Base-by-base conservation (phyloP, 345 rosid species). In the Eucalyptus tenuipes region DNA sequence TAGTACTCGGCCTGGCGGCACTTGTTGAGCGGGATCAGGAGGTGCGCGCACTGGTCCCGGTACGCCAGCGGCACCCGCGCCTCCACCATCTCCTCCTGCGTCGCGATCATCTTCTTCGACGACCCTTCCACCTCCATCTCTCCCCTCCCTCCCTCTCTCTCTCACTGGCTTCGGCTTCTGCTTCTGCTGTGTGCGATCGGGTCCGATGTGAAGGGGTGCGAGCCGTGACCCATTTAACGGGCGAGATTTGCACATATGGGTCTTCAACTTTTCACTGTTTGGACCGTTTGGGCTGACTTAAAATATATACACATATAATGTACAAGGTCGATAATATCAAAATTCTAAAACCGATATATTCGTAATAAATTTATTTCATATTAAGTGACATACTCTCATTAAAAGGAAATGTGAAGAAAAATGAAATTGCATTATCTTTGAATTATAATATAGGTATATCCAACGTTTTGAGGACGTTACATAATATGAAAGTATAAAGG, bases 51-150 rank as follows among this genome's bases (percentile, higher is more conserved):
- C 88, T 94, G 99, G 92, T 98, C 99, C 89, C 99, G 93, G 89
- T 95, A 98, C 3, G 99, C 91, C 13, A 98, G 91, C 5, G 99
- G 98, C 24, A 96, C 96, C 89, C 92, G 94, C n/a, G 96, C 99
- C 89, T 91, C 93, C 88, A 90, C 97, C 99, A 98, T 97, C 92
- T 98, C 99, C 85, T 89, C 98, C 84, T 95, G 99, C 4, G 99
- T 96, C 85, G 99, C 99, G 81, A 98, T 94, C 99, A 98, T 98
- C 94, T 96, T 96, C 96, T 95, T 98, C 92, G 99, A 96, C 50
- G 99, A 96, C 90, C 99, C 99, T 85, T 88, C 90, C 53, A 93
- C 95, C 89, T 95, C 99, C 99, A 97, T 98, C 50, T 45, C 61
- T 42, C 81, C 10, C 37, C 85, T 5, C n/a, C 13, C 45, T 10